Evolutionary conservation across 257 asterid species (phyloP).

Genomic region (Paulownia fortunei): DNA sequence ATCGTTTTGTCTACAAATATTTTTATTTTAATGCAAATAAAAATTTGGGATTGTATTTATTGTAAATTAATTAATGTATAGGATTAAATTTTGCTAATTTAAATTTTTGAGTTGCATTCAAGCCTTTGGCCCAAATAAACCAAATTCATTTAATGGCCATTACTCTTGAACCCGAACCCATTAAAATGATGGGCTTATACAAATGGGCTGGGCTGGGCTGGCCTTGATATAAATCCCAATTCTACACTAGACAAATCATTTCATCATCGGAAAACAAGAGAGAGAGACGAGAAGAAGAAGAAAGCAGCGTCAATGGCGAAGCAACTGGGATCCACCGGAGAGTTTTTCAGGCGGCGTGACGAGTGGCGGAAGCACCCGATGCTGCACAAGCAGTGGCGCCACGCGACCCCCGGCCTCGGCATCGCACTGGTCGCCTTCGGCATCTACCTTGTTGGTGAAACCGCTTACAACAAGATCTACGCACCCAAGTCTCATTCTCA

Average conservation of each 20-base stretch:
- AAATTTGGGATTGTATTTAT: too few relatives aligned
- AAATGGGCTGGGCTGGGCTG: not conserved
- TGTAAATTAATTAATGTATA: too few relatives aligned
- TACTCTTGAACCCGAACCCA: not conserved
- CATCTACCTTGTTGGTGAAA: conserved; percentile 69
- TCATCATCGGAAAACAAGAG: not conserved
- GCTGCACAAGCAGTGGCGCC: conserved; percentile 85
- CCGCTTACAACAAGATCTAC: conserved; percentile 66
- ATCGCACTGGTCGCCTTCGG: conserved; percentile 85
- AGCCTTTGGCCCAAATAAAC: not conserved
- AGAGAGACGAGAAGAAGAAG: not conserved
- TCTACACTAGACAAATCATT: not conserved
- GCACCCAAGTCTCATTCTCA: conserved; percentile 68
- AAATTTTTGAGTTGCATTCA: not conserved
- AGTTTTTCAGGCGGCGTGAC: conserved; percentile 90
- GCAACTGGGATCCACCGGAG: conserved; percentile 85
- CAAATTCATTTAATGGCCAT: not conserved
- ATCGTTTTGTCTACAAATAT: too few relatives aligned
- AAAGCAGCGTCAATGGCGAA: conserved; percentile 51
- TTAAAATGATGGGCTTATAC: not conserved
- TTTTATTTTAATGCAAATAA: too few relatives aligned
- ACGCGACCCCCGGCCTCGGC: conserved; percentile 94
- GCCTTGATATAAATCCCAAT: not conserved
- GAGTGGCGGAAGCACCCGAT: conserved; percentile 97
- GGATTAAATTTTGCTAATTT: not conserved